Base-by-base conservation (phyloP, 2,329 filamentous ascomycete genomes). In the Bipolaris oryzae region DNA sequence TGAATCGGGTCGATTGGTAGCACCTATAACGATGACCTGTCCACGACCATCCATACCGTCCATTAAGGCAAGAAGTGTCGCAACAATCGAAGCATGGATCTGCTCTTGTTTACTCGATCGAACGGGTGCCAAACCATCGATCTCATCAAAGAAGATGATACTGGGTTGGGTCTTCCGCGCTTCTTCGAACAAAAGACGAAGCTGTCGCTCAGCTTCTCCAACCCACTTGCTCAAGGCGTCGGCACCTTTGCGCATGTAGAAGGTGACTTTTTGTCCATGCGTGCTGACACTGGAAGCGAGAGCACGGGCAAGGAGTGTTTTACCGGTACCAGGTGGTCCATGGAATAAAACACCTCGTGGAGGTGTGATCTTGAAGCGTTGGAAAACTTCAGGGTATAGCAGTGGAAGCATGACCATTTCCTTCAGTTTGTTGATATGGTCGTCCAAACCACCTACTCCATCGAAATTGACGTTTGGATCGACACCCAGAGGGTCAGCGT, bases 121-220 rank as follows among this genome's bases (percentile, higher is more conserved):
- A 33, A 98, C 95, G 49, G 95, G 96, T 2, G 95, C 95, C 62
- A 99, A 83, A 53, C 95, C 95, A 78, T 99, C 95, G 66, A 99
- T 99, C 76, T 99, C 95, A 74, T 99, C 95, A 68, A 99, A 98
- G 81, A 99, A 99, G 75, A 99, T 99, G 77, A 99, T 99, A 75
- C 94, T 98, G 0, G 95, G 95, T 71, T 99, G 95, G 1, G 90
- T 98, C 75, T 92, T 95, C 60, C 94, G 86, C 15, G 95, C 95
- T 77, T 99, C 95, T 69, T 98, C 95, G 63, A 99, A 99, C 5
- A 99, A 83, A 55, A 98, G 80, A 43, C 95, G 88, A 51, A 99
- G 85, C 74, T 99, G 95, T 77, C 94, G 89, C 78, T 99, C 95
- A 9, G 96, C 95, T 77, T 99, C 95, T 73, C 95, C 95, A 50